Evolutionary conservation across 1,139 yeast species (phyloP).

Genomic region (Lizanozyma gosingica): DNA sequence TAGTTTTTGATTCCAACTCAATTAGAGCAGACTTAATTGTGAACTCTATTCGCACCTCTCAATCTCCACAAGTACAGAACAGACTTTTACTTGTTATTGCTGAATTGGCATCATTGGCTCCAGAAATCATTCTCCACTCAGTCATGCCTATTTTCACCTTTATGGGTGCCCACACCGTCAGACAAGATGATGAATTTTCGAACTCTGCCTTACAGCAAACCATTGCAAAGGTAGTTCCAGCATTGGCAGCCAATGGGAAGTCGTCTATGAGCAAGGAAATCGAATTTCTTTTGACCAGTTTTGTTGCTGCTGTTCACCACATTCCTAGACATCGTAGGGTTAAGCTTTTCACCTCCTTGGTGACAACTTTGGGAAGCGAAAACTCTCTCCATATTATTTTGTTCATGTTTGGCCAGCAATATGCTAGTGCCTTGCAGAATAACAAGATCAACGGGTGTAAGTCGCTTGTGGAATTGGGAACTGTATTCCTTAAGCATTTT

Average conservation of each 20-base stretch:
- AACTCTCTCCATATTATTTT: constrained; percentile 63
- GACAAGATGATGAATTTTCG: constrained; percentile 95
- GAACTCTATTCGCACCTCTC: constrained; percentile 79
- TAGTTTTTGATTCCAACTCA: constrained; percentile 49
- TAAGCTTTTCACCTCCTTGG: constrained; percentile 68
- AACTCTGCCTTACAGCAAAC: constrained; percentile 91
- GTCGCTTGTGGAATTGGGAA: constrained; percentile 60
- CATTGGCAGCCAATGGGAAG: constrained; percentile 59
- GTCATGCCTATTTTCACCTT: constrained; percentile 98
- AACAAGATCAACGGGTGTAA: constrained; percentile 59
- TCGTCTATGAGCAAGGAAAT: constrained; percentile 49
- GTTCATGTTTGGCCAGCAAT: constrained; percentile 75
- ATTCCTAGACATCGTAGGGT: constrained; percentile 96
- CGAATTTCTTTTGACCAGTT: constrained; percentile 79
- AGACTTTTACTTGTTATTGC: constrained; percentile 77
- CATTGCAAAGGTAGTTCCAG: constrained; percentile 83
- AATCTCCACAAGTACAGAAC: constrained; percentile 93
- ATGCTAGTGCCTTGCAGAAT: constrained; percentile 42
- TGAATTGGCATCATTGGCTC: constrained; percentile 77
- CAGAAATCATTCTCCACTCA: constrained; percentile 87
- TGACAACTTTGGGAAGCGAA: constrained; percentile 65
- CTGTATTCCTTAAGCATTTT: constrained; percentile 61
- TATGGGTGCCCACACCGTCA: constrained; percentile 96
- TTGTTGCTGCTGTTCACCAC: constrained; percentile 88
- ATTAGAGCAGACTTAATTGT: constrained; percentile 87